phyloP scores from a whole-genome alignment of 1,284 basidiomycete species.

The Cryptococcus sp. region DNA sequence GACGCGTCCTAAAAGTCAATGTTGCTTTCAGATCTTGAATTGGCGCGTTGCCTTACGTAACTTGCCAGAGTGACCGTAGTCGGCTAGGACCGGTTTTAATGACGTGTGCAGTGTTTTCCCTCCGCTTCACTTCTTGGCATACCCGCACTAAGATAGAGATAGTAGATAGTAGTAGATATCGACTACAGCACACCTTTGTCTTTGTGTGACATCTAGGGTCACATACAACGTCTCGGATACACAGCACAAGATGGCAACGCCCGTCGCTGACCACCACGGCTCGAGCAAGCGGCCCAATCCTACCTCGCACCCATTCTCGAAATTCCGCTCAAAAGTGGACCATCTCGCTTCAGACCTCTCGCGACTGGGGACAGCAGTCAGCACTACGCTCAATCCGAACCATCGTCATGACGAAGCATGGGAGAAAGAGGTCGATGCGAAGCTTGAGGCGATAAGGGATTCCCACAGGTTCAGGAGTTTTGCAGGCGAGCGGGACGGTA shows the following conservation, averaged over 20 bases:
- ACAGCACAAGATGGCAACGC: constrained; percentile 26
- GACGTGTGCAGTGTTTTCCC: background rate
- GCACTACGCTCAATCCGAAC: constrained; percentile 54
- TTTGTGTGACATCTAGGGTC: too few species aligned
- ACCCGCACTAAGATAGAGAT: too few species aligned
- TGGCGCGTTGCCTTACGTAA: background rate
- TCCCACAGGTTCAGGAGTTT: constrained; percentile 83
- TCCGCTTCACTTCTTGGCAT: too few species aligned
- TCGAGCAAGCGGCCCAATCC: constrained; percentile 26
- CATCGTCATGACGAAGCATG: constrained; percentile 68
- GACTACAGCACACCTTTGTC: too few species aligned
- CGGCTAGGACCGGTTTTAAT: background rate
- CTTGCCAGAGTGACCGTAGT: background rate
- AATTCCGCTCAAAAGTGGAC: constrained; percentile 42
- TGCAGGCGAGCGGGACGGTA: constrained; percentile 64
- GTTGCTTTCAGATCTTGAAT: background rate
- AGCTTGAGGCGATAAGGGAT: constrained; percentile 70
- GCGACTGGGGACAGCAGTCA: constrained; percentile 39
- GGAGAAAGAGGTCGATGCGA: constrained; percentile 67
- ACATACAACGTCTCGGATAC: background rate
- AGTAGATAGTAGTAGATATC: background rate
- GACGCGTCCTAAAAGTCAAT: constrained; percentile 9
- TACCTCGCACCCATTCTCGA: constrained; percentile 29
- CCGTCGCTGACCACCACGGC: constrained; percentile 26
- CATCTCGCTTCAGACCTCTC: constrained; percentile 37